Conservation (phyloP, 805 yeast genomes). For the Candida berthetii region DNA sequence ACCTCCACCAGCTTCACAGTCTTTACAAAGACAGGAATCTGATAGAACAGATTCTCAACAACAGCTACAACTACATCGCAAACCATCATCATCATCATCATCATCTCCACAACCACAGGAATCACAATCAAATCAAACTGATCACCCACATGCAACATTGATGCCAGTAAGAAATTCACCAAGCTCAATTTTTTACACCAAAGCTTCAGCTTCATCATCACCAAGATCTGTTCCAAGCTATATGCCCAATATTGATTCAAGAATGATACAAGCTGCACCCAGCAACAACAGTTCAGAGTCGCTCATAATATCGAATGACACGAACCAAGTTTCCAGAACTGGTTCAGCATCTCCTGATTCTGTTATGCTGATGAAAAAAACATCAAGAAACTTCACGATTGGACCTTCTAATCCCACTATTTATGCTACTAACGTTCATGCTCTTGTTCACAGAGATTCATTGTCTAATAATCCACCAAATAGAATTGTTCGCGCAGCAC, state of each 20-base stretch:
- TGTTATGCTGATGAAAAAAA: slow-evolving; percentile 4
- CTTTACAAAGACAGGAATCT: slow-evolving; percentile 3
- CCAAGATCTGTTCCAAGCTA: slow-evolving; percentile 24
- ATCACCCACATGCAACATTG: slow-evolving; percentile 1
- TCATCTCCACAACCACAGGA: neutral
- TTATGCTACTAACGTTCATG: slow-evolving; percentile 23
- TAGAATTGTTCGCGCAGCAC: slow-evolving; percentile 21
- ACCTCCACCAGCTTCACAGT: slow-evolving; percentile 1
- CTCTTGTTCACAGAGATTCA: slow-evolving; percentile 17
- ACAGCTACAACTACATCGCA: neutral
- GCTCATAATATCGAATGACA: slow-evolving; percentile 1
- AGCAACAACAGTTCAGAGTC: slow-evolving; percentile 17
- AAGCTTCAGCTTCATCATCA: slow-evolving; percentile 23
- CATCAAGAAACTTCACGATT: slow-evolving; percentile 11
- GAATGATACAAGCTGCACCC: slow-evolving; percentile 16
- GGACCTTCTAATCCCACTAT: slow-evolving; percentile 26
- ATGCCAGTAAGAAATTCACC: slow-evolving; percentile 7
- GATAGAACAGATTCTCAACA: neutral
- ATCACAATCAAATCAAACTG: neutral
- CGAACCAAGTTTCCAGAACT: slow-evolving; percentile 6
- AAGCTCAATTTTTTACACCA: slow-evolving; percentile 8
- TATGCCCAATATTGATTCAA: slow-evolving; percentile 22
- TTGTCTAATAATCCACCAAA: neutral
- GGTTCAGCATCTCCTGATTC: slow-evolving; percentile 17
- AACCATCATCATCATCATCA: neutral